A percentile compares a stretch with the other conserved stretches of the same genome.
Conservation (phyloP, 2,329 filamentous ascomycete species). For the Zymoseptoria passerinii region DNA sequence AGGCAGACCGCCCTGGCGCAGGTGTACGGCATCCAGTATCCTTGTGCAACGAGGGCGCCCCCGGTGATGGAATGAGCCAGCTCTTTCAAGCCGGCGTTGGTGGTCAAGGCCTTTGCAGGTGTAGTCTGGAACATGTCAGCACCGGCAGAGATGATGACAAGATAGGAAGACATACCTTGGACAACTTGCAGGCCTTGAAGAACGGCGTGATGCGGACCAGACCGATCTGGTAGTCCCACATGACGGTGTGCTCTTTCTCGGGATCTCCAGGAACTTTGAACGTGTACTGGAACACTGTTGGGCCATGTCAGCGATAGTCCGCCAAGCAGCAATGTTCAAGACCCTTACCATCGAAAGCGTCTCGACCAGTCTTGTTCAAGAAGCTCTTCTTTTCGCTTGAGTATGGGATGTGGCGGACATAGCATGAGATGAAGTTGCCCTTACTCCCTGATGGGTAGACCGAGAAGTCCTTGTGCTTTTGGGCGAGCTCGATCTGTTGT, state of each 20-base stretch:
- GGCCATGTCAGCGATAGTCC: constrained; percentile 4
- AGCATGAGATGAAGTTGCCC: constrained; percentile 39
- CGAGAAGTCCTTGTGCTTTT: constrained; percentile 54
- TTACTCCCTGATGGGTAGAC: constrained; percentile 55
- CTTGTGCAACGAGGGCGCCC: constrained; percentile 82
- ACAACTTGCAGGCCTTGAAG: constrained; percentile 82
- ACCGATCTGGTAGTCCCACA: constrained; percentile 97
- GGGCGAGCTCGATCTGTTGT: constrained; percentile 41
- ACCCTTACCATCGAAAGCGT: constrained; percentile 73
- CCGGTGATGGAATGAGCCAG: constrained; percentile 93
- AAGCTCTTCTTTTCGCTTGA: constrained; percentile 91
- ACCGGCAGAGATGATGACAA: constrained; percentile 1
- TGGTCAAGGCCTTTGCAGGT: constrained; percentile 63
- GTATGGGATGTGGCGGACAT: constrained; percentile 69
- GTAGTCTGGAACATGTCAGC: constrained; percentile 56
- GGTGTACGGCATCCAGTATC: constrained; percentile 92
- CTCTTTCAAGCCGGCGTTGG: constrained; percentile 74
- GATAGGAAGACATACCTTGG: constrained; percentile 60
- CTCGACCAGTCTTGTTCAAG: constrained; percentile 72
- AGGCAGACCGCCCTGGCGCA: constrained; percentile 81
- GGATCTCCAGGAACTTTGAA: constrained; percentile 62
- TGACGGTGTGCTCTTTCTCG: constrained; percentile 52
- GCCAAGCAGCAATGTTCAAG: not conserved
- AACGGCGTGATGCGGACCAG: constrained; percentile 90
- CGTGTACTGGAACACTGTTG: constrained; percentile 70